phyloP scores from a whole-genome alignment of 495 filamentous ascomycete species.

The Daldinia childiae region DNA sequence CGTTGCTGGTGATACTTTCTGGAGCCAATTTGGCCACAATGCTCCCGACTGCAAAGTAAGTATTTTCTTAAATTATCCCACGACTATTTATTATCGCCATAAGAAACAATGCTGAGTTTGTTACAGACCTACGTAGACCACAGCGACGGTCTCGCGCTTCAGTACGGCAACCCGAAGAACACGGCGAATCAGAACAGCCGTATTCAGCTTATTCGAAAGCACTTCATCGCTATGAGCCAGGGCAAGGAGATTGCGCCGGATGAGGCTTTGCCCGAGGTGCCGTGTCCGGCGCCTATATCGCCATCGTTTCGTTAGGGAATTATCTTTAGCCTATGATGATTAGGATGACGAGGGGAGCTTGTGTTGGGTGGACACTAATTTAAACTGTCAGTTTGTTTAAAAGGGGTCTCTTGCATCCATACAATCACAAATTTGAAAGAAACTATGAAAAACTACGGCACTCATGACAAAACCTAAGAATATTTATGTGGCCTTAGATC shows the following conservation, averaged over 20 bases:
- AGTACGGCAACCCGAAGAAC: conserved; percentile 61
- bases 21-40: conserved; percentile 63
- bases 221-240: conserved; percentile 56
- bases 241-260: conserved; percentile 35
- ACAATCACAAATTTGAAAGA: too few species aligned
- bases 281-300: conserved; percentile 44
- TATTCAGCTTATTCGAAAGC: conserved; percentile 55
- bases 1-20: conserved; percentile 59
- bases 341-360: neutral
- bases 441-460: too few species aligned
- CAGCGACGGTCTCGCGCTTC: conserved; percentile 57
- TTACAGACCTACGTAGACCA: conserved; percentile 52
- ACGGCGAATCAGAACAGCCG: conserved; percentile 51
- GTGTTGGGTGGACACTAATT: neutral
- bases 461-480: too few species aligned
- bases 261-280: conserved; percentile 43
- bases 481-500: too few species aligned
- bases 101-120: neutral
- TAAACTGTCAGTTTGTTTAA: neutral
- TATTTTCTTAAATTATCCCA: neutral
- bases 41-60: conserved; percentile 60
- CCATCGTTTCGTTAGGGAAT: conserved; percentile 49
- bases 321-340: neutral
- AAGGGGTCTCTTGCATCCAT: neutral
- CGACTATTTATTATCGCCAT: too few species aligned